Percentiles rank a stretch among this genome's conserved stretches.
Conservation (phyloP, 345 rosid species). For the Adansonia digitata region DNA sequence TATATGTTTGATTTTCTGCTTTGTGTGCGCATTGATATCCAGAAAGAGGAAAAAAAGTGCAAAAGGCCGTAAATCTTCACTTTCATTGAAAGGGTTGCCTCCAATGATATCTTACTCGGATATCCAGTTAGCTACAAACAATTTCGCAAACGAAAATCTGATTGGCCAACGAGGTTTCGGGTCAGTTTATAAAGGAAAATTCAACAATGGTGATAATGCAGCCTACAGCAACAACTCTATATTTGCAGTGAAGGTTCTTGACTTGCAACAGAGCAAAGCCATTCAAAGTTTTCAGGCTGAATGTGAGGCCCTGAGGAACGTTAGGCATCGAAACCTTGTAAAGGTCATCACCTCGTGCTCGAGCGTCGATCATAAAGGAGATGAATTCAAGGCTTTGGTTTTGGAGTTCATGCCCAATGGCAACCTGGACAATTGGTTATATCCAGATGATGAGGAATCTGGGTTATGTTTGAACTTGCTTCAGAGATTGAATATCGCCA, state of each 20-base stretch:
- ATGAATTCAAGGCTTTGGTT: slow-evolving; percentile 48
- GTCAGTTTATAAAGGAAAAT: slow-evolving; percentile 22
- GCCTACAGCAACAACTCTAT: background rate
- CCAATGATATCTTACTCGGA: slow-evolving; percentile 4
- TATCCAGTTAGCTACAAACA: slow-evolving; percentile 23
- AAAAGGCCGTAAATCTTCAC: background rate
- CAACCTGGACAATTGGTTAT: slow-evolving; percentile 41
- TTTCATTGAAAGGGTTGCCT: background rate
- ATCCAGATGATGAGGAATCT: slow-evolving; percentile 9
- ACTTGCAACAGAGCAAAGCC: slow-evolving; percentile 36
- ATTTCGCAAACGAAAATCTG: slow-evolving; percentile 21
- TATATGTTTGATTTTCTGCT: background rate
- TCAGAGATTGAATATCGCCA: slow-evolving; percentile 6
- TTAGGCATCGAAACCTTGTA: slow-evolving; percentile 48
- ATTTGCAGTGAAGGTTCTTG: slow-evolving; percentile 36
- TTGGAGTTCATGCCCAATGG: slow-evolving; percentile 46
- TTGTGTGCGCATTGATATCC: background rate
- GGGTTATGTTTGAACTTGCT: slow-evolving; percentile 3
- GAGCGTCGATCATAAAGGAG: slow-evolving; percentile 38
- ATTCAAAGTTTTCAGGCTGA: slow-evolving; percentile 42
- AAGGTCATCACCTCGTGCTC: slow-evolving; percentile 46
- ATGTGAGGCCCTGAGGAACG: slow-evolving; percentile 34
- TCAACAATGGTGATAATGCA: background rate
- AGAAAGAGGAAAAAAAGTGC: background rate
- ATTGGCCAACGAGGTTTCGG: slow-evolving; percentile 32